Evolutionary conservation across 768 basidiomycete species (phyloP), one percentile per base, ranked within the genome.

Genomic region (Termitomyces titanicus): DNA sequence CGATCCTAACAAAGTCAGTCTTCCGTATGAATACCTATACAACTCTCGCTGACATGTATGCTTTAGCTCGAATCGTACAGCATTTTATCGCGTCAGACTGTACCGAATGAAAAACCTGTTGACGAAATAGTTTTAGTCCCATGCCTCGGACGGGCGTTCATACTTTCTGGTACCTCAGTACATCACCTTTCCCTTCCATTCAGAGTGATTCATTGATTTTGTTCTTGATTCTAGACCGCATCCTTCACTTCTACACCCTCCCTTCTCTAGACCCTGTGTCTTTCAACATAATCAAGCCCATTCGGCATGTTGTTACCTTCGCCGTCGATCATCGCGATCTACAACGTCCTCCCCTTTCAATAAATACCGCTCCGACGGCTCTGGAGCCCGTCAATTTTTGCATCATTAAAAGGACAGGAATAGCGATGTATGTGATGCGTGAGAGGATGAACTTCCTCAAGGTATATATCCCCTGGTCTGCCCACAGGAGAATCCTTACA

Each of bases 121-220:
- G 90, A 92, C 51, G 86, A 89, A 56, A 88, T 98, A 50, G 82
- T 88, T 15, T 74, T 96, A 20, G 70, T 92, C 10, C 89, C 92
- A 1, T 84, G 82, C 61, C 81, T 96, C 11, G 83, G 83, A 29
- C 84, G 87, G 38, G 83, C 81, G 2, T 74, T 96, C 34, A 79
- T 98, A 18, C 74, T 90, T 45, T 89, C 89, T 38, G 91, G 93
- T 87, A 69, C 56, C 74, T 65, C 49, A 51, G 53, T 63, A 64
- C 58, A 61, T 54, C 20, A 43, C 20, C 37, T 40, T 42, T 29
- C 40, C 43, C 45, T 33, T 45, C 39, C 48, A 48, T 49, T 56
- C 50, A 61, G 31, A n/a, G 42, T 40, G 47, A 52, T 47, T 60
- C 35, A 54, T 46, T 54, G 43, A 58, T 38, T 20, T 0, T 13